Base-by-base conservation (phyloP, 352 stramenopile genomes). In the Phytophthora europaea region DNA sequence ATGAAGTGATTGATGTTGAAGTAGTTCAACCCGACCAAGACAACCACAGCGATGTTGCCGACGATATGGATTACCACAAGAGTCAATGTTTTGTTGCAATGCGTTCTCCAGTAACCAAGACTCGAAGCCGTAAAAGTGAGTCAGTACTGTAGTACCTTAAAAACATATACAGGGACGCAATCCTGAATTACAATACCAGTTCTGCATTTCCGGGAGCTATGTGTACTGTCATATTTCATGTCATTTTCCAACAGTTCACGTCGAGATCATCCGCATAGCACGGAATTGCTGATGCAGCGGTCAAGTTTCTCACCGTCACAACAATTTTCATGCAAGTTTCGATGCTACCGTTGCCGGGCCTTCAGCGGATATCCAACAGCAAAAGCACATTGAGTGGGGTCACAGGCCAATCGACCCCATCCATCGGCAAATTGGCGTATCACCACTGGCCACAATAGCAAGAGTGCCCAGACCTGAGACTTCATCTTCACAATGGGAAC, bases 361-460 rank as follows among this genome's bases (percentile, higher is more conserved):
- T 83, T 51, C 75, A 73, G 22, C 72, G 75, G n/a, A 75, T 80
- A 61, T 61, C 65, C 75, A 76, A 26, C 66, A 60, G 16, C 70
- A n/a, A 76, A 22, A 75, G 56, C 26, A 84, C 70, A 1, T 61
- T 81, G 28, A 68, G 31, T 7, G 80, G 78, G 36, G n/a, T 76
- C 6, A 79, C 71, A 0, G 51, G 58, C 2, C 78, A 89, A 53
- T 72, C 71, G 0, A 16, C 76, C 1, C 18, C 66, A 13, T 69
- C 72, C 7, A 61, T 85, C 0, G 77, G 74, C 10, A 78, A 13
- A 74, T 90, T 40, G 90, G 87, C 55, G 72, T 74, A 18, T 90
- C 85, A 0, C 81, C 81, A 4, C 80, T 93, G 54, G 76, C 73
- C 8, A 81, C 73, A 12, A 81, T 93, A 31, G 65, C 65, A 26